These are phyloP conservation scores for Fusarium nygamai DNA, from an alignment of 2,329 filamentous ascomycete genomes.

Conservation along the genomic window DNA sequence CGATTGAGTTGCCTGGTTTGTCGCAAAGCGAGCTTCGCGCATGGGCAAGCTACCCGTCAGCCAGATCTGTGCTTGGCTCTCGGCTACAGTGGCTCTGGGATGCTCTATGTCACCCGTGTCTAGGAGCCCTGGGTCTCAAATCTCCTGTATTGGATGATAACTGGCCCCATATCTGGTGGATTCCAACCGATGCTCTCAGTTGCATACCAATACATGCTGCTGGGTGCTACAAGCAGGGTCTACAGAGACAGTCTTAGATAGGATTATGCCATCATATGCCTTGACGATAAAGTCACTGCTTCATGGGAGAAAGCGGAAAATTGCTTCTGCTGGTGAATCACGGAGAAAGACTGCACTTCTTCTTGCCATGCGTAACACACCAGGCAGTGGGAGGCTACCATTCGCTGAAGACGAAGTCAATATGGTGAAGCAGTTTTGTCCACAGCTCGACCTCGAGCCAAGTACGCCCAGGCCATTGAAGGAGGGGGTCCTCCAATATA, in stretches of 20 bases:
- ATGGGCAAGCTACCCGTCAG: not conserved
- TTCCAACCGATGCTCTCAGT: not conserved
- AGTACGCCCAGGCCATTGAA: fast-evolving
- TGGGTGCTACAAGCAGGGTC: not conserved
- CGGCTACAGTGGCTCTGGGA: not conserved
- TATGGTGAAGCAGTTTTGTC: not conserved
- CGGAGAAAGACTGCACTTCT: not conserved
- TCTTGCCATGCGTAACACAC: not conserved
- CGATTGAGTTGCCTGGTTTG: not conserved
- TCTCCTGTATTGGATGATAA: not conserved
- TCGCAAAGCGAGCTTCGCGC: not conserved
- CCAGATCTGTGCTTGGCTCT: not conserved
- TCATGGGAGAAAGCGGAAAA: not conserved
- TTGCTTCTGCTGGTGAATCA: fast-evolving
- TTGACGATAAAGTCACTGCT: not conserved
- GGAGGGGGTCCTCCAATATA: fast-evolving
- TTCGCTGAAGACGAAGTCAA: not conserved
- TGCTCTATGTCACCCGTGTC: not conserved
- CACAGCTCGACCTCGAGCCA: not conserved
- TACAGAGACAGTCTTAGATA: not conserved
- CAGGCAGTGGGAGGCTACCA: fast-evolving
- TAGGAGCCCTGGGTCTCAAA: fast-evolving
- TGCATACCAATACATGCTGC: not conserved
- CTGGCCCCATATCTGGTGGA: not conserved
- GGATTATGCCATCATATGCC: not conserved